A percentile compares a stretch with the other conserved stretches of the same genome.
Evolutionary conservation across 2,329 filamentous ascomycete genomes (phyloP).

Genomic region (Cyphellophora europaea): DNA sequence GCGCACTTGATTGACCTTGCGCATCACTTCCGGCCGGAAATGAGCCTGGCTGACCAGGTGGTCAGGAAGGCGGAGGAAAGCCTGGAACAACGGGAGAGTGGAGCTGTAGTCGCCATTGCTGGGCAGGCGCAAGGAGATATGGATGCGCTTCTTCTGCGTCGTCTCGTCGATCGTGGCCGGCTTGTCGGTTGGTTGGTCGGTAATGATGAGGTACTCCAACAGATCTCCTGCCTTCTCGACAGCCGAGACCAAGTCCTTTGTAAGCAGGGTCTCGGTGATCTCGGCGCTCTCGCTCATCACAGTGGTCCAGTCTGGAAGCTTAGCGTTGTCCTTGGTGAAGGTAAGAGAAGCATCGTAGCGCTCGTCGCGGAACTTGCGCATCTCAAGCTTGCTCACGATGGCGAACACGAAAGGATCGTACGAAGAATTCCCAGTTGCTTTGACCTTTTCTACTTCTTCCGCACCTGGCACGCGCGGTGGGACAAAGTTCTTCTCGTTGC

Average conservation of each 20-base stretch:
- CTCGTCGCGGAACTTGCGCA: constrained; percentile 82
- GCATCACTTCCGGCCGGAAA: constrained; percentile 83
- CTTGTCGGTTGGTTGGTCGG: constrained; percentile 81
- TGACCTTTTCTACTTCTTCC: constrained; percentile 47
- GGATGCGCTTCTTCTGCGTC: constrained; percentile 73
- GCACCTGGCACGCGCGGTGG: constrained; percentile 52
- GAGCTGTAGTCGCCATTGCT: constrained; percentile 51
- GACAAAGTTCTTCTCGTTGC: constrained; percentile 72
- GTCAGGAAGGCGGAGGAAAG: constrained; percentile 80
- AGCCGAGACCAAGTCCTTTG: constrained; percentile 74
- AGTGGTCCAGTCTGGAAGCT: constrained; percentile 81
- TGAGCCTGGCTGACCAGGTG: constrained; percentile 64
- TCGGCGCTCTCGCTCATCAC: constrained; percentile 97
- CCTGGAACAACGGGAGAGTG: constrained; percentile 66
- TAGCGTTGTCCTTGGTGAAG: constrained; percentile 81
- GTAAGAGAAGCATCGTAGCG: constrained; percentile 93
- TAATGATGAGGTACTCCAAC: constrained; percentile 80
- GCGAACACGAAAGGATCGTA: constrained; percentile 94
- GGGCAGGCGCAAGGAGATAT: constrained; percentile 63
- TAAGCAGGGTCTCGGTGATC: constrained; percentile 79
- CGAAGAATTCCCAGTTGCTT: constrained; percentile 51
- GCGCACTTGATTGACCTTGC: constrained; percentile 70
- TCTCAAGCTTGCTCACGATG: constrained; percentile 86
- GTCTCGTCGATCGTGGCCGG: constrained; percentile 80
- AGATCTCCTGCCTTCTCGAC: constrained; percentile 68